Conservation (phyloP, 495 filamentous ascomycete species). For the Daldinia loculata region DNA sequence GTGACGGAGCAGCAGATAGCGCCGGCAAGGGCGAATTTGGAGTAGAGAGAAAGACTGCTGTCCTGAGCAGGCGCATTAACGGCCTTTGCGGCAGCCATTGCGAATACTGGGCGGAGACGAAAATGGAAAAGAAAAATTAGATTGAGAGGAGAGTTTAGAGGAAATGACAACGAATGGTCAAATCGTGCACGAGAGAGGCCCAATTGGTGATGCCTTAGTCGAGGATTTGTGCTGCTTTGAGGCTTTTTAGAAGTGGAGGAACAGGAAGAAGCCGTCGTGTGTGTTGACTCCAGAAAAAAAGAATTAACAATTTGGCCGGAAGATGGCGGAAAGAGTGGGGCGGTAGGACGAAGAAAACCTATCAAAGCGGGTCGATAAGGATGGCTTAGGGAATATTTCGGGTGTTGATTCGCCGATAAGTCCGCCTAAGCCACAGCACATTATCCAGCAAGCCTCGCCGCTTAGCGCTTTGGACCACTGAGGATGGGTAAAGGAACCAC, state of each 20-base stretch:
- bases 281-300: constrained; percentile 28
- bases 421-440: constrained; percentile 27
- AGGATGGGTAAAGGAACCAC: constrained; percentile 23
- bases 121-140: constrained; percentile 36
- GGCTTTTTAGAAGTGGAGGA: constrained; percentile 38
- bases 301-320: constrained; percentile 28
- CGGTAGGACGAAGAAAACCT: constrained; percentile 16
- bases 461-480: constrained; percentile 28
- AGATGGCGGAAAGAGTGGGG: constrained; percentile 37
- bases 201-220: constrained; percentile 17
- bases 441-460: constrained; percentile 23
- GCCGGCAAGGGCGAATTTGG: constrained; percentile 90
- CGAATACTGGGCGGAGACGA: constrained; percentile 38
- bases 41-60: constrained; percentile 69
- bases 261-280: constrained; percentile 28
- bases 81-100: constrained; percentile 37
- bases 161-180: constrained; percentile 33
- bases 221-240: constrained; percentile 24
- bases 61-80: constrained; percentile 45
- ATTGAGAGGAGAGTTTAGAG: constrained; percentile 47
- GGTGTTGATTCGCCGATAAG: constrained; percentile 39
- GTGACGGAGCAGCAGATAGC: constrained; percentile 95
- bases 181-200: constrained; percentile 34
- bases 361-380: constrained; percentile 9
- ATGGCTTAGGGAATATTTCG: constrained; percentile 21